A percentile compares a stretch with the other conserved stretches of the same genome.
phyloP scores from a whole-genome alignment of 345 rosid genomes.

The Conringia planisiliqua region DNA sequence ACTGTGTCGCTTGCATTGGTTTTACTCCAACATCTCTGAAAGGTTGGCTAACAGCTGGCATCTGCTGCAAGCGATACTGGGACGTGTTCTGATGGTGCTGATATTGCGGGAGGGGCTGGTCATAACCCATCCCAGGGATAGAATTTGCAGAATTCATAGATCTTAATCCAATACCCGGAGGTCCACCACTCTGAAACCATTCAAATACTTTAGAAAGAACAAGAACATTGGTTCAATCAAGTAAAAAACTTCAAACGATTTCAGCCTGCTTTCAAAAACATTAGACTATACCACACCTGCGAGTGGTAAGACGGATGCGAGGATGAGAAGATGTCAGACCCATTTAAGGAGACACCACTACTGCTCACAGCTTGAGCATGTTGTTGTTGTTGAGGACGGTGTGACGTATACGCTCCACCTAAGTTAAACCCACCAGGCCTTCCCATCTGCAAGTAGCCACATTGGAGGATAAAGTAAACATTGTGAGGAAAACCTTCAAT shows the following conservation, averaged over 20 bases:
- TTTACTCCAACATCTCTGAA: slow-evolving; percentile 72
- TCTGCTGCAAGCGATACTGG: slow-evolving; percentile 80
- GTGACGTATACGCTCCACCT: slow-evolving; percentile 67
- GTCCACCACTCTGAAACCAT: slow-evolving; percentile 64
- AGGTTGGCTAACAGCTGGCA: slow-evolving; percentile 76
- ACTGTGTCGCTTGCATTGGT: slow-evolving; percentile 52
- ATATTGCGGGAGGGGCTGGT: slow-evolving; percentile 78
- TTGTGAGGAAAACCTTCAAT: not conserved
- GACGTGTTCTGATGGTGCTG: slow-evolving; percentile 81
- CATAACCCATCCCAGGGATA: slow-evolving; percentile 65
- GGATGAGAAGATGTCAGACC: slow-evolving; percentile 75
- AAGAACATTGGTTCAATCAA: not conserved
- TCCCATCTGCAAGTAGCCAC: slow-evolving; percentile 63
- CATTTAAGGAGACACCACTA: slow-evolving; percentile 68
- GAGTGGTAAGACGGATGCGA: slow-evolving; percentile 75
- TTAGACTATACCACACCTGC: slow-evolving; percentile 56
- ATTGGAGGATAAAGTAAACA: not conserved
- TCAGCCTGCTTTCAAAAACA: slow-evolving; percentile 2
- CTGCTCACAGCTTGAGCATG: slow-evolving; percentile 72
- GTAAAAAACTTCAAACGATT: not conserved
- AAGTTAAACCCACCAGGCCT: slow-evolving; percentile 83
- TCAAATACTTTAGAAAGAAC: slow-evolving; percentile 17
- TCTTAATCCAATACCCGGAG: slow-evolving; percentile 80
- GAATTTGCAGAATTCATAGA: slow-evolving; percentile 72
- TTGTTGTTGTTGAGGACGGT: slow-evolving; percentile 72